Evolutionary conservation across 306 rosid species (phyloP).

Genomic region (Vigna radiata): DNA sequence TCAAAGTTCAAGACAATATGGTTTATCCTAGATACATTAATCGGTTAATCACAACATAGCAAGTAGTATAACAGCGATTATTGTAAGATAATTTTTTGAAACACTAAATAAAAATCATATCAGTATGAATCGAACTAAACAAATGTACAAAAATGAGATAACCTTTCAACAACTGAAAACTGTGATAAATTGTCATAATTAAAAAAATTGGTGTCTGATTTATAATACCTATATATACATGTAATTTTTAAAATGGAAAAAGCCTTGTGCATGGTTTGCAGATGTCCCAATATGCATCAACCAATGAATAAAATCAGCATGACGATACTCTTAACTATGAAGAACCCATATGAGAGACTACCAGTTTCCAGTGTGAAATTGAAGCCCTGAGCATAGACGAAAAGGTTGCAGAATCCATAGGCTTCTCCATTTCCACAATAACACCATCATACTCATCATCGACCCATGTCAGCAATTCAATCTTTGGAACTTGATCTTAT

Average conservation of each 20-base stretch:
- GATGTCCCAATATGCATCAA: neutral
- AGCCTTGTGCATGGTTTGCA: neutral
- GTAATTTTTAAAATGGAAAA: conserved; percentile 20
- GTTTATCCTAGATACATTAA: too few relatives aligned
- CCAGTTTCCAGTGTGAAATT: conserved; percentile 80
- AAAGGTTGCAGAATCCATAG: conserved; percentile 63
- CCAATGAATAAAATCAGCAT: neutral
- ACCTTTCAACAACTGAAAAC: too few relatives aligned
- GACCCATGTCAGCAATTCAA: conserved; percentile 55
- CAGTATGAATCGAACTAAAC: too few relatives aligned
- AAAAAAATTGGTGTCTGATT: too few relatives aligned
- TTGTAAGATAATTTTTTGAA: too few relatives aligned
- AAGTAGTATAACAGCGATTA: too few relatives aligned
- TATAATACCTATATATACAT: conserved; percentile 12
- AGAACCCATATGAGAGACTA: conserved; percentile 38
- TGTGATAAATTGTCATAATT: too few relatives aligned
- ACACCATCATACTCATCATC: conserved; percentile 78
- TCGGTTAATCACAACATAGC: too few relatives aligned
- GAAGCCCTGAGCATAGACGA: conserved; percentile 65
- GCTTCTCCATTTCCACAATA: conserved; percentile 62
- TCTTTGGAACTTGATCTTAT: conserved; percentile 49
- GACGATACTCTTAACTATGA: neutral
- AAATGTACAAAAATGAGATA: too few relatives aligned
- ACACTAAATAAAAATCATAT: too few relatives aligned
- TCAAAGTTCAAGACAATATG: too few relatives aligned